Evolutionary conservation across 441 rosid species (phyloP), one percentile per base, ranked within the genome.

Genomic region (Eruca vesicaria): DNA sequence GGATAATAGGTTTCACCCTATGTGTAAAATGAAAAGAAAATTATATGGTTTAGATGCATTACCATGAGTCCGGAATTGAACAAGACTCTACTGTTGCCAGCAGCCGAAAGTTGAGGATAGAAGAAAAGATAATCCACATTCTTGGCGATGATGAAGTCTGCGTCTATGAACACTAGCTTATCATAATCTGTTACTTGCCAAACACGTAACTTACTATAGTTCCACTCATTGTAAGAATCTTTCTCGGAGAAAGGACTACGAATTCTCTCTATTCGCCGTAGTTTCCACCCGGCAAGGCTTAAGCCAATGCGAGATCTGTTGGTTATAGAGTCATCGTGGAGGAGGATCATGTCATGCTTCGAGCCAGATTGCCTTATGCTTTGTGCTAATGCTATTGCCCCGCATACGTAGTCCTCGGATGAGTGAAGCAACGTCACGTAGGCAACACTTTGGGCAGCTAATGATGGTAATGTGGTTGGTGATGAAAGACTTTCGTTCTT

Each of bases 11-110:
- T n/a, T n/a, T n/a, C n/a, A n/a, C n/a, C n/a, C n/a, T n/a, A n/a
- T n/a, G n/a, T 43, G 50, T 14, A 6, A 43, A 11, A 12, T 41
- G 12, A 4, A 41, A 41, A 41, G 48, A 5, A 5, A 41, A 45
- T n/a, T 45, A 45, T 45, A n/a, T n/a, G 52, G 52, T n/a, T 48
- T 48, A 48, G 55, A 15, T 15, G 55, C 55, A 48, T 60, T 77
- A 94, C 84, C 96, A 94, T 94, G 35, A 94, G 45, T 28, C 98
- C 96, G 0, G 97, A 91, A 60, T 94, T 91, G 84, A 94, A 94
- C 55, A 85, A 6, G 9, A 71, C 36, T 31, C 6, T 7, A 43
- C 73, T 61, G 18, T 94, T 91, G 0, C 76, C 77, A 2, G 82
- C 83, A 0, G 93, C 97, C 0, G 96, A 94, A 6, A 94, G 62